phyloP scores from a whole-genome alignment of 441 rosid genomes.

The Adansonia madagascariensis region DNA sequence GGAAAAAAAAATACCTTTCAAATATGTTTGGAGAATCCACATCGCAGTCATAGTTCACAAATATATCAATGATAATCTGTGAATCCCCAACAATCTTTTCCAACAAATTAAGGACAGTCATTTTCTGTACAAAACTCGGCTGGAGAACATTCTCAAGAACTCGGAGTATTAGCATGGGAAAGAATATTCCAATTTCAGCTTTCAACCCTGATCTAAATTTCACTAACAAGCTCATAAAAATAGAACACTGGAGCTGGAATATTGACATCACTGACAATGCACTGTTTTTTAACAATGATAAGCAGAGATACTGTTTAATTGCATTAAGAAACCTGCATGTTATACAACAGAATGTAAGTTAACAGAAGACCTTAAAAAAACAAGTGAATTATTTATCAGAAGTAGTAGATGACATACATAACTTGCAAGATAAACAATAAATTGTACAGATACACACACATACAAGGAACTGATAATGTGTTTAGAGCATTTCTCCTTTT shows the following conservation, averaged over 20 bases:
- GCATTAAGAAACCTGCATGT: constrained; percentile 85
- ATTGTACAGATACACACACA: constrained; percentile 26
- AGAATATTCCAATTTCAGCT: constrained; percentile 93
- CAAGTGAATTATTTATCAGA: neutral
- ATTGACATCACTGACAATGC: constrained; percentile 94
- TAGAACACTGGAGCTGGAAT: constrained; percentile 95
- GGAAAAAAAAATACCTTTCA: constrained; percentile 59
- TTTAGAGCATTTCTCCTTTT: neutral
- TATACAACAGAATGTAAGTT: constrained; percentile 26
- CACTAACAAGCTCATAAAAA: constrained; percentile 69
- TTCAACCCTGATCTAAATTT: constrained; percentile 89
- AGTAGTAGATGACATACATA: neutral
- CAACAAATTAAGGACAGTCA: constrained; percentile 88
- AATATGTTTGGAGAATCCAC: constrained; percentile 94
- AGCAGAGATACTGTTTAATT: constrained; percentile 86
- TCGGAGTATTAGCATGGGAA: constrained; percentile 95
- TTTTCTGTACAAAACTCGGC: constrained; percentile 98
- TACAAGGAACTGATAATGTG: constrained; percentile 1
- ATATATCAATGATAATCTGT: constrained; percentile 77
- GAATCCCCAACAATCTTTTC: constrained; percentile 84
- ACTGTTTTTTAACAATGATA: constrained; percentile 94
- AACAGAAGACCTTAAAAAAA: neutral
- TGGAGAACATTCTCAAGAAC: constrained; percentile 97
- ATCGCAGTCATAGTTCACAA: constrained; percentile 96
- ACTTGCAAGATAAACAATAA: constrained; percentile 18